Conservation (phyloP, 805 yeast species). For the Brettanomyces anomalus region DNA sequence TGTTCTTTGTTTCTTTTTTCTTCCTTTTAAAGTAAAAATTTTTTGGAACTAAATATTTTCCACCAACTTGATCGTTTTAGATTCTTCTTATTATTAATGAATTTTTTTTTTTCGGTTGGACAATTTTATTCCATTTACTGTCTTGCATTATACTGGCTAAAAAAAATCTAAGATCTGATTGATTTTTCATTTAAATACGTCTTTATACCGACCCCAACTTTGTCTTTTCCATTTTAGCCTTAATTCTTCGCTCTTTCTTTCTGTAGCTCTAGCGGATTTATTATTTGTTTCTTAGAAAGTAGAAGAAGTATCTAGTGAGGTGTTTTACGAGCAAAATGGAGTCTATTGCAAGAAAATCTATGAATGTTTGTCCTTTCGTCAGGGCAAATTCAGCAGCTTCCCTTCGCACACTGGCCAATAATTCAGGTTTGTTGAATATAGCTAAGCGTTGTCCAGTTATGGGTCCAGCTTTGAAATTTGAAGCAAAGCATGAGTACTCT, state of each 20-base stretch:
- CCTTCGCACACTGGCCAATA: conserved; percentile 45
- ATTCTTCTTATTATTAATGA: no score
- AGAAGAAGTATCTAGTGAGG: no score
- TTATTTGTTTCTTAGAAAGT: not conserved
- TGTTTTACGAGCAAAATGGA: conserved; percentile 56
- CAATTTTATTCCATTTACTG: no score
- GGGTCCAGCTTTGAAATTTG: conserved; percentile 58
- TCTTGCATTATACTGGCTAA: no score
- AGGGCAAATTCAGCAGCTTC: conserved; percentile 46
- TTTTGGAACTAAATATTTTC: no score
- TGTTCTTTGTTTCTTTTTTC: no score
- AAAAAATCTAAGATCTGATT: no score
- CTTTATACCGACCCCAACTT: not conserved
- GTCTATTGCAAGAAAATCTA: conserved; percentile 63
- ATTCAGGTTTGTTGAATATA: conserved; percentile 37
- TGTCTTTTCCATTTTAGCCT: not conserved
- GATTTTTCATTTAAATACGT: no score
- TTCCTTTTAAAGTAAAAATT: no score
- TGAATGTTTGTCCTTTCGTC: conserved; percentile 79
- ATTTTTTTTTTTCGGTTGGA: no score
- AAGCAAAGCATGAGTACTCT: conserved; percentile 33
- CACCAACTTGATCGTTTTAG: no score
- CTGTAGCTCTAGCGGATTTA: not conserved
- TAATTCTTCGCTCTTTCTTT: not conserved
- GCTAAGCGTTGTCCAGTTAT: conserved; percentile 86